Evolutionary conservation across 225 moss, liverwort and hornwort species (phyloP).

Genomic region (Pseudoscleropodium purum): DNA sequence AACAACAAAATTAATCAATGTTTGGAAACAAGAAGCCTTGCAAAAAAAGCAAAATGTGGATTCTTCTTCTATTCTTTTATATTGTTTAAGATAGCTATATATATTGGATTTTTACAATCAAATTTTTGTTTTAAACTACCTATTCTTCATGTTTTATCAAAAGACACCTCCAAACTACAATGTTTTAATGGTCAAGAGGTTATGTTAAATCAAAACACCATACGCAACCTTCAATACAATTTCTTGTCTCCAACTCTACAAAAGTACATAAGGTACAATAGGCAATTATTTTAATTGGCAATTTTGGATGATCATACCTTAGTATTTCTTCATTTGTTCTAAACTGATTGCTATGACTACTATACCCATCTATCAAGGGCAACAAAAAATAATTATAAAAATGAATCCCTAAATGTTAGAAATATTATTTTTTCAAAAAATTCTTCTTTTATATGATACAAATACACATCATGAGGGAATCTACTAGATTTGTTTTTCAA

Average conservation of each 20-base stretch:
- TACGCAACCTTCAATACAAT: not conserved
- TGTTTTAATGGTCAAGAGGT: not conserved
- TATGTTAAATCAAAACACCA: not conserved
- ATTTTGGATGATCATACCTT: not conserved
- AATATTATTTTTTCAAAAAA: not conserved
- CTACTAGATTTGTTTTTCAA: accelerated
- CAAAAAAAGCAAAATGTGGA: not conserved
- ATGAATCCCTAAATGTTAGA: not conserved
- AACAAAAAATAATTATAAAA: not conserved
- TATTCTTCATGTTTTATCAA: not conserved
- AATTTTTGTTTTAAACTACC: not conserved
- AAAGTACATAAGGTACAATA: not conserved
- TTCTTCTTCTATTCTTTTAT: not conserved
- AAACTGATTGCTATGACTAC: accelerated
- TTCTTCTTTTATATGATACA: accelerated
- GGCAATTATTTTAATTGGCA: not conserved
- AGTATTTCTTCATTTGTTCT: not conserved
- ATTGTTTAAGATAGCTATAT: not conserved
- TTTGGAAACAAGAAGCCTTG: not conserved
- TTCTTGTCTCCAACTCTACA: not conserved
- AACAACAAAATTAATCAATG: too few species aligned
- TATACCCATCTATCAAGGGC: accelerated
- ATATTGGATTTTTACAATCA: not conserved
- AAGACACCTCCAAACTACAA: too few species aligned
- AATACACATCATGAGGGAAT: not conserved